phyloP scores from a whole-genome alignment of 2,329 filamentous ascomycete genomes.

The Exophiala spinifera region DNA sequence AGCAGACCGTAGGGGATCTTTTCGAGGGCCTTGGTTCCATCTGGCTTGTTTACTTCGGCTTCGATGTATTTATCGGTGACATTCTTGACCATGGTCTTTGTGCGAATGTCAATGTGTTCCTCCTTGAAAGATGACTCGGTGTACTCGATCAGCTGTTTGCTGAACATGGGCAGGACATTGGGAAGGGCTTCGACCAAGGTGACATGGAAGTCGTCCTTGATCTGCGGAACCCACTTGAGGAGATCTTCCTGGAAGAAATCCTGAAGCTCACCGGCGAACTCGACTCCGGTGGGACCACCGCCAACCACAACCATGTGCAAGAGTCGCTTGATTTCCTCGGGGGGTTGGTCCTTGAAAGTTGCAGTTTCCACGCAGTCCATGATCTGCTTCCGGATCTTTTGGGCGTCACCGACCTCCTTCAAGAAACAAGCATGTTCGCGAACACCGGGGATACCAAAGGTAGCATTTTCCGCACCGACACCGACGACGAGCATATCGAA shows the following conservation, averaged over 20 bases:
- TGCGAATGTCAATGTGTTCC: constrained; percentile 94
- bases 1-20: constrained; percentile 90
- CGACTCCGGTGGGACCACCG: constrained; percentile 92
- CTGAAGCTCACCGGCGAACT: constrained; percentile 96
- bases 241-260: constrained; percentile 99
- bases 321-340: constrained; percentile 85
- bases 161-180: constrained; percentile 96
- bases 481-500: constrained; percentile 98
- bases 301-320: constrained; percentile 97
- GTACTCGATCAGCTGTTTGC: constrained; percentile 98
- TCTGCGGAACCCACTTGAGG: constrained; percentile 96
- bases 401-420: constrained; percentile 96
- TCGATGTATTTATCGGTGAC: constrained; percentile 92
- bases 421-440: constrained; percentile 94
- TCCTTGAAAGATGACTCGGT: constrained; percentile 99
- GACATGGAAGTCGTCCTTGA: constrained; percentile 91
- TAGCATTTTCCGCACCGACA: constrained; percentile 96
- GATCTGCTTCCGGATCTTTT: constrained; percentile 95
- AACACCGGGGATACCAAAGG: constrained; percentile 95
- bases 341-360: constrained; percentile 91
- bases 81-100: constrained; percentile 98
- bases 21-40: constrained; percentile 78
- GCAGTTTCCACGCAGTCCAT: constrained; percentile 99
- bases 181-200: constrained; percentile 96
- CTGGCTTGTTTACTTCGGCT: constrained; percentile 75